phyloP scores from a whole-genome alignment of 495 filamentous ascomycete species.

The Trichoderma asperelloides region DNA sequence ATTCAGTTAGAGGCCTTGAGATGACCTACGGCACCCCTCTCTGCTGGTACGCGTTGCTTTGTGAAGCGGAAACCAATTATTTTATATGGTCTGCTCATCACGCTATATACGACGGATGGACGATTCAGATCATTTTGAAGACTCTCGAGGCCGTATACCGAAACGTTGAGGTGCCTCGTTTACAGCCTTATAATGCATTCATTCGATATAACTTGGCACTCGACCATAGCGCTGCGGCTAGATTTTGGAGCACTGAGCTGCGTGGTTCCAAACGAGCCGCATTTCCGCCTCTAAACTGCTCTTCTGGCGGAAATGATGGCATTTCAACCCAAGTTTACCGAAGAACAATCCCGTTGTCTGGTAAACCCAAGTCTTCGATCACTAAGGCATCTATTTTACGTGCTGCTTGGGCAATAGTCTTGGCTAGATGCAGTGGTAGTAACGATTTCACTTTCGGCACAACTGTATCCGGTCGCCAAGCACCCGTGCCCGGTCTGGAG shows the following conservation, averaged over 20 bases:
- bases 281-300: constrained; percentile 7
- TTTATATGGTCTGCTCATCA: constrained; percentile 17
- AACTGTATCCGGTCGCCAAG: constrained; percentile 38
- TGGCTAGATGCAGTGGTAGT: constrained; percentile 26
- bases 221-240: not conserved
- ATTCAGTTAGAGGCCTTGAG: not conserved
- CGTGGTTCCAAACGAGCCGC: constrained; percentile 22
- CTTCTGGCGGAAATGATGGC: no score
- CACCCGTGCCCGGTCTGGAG: constrained; percentile 34
- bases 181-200: not conserved
- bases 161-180: not conserved
- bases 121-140: not conserved
- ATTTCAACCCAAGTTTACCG: constrained; percentile 10
- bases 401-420: constrained; percentile 34
- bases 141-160: not conserved
- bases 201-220: not conserved
- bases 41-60: not conserved
- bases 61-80: constrained; percentile 2
- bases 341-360: no score
- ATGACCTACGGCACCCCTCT: constrained; percentile 6
- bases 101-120: constrained; percentile 14
- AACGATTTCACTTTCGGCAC: constrained; percentile 40
- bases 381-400: constrained; percentile 37
- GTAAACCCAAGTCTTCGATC: constrained; percentile 24
- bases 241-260: constrained; percentile 14